Conservation (phyloP, 371 early-diverging fungal genomes). For the Syncephalastrum contaminatum region DNA sequence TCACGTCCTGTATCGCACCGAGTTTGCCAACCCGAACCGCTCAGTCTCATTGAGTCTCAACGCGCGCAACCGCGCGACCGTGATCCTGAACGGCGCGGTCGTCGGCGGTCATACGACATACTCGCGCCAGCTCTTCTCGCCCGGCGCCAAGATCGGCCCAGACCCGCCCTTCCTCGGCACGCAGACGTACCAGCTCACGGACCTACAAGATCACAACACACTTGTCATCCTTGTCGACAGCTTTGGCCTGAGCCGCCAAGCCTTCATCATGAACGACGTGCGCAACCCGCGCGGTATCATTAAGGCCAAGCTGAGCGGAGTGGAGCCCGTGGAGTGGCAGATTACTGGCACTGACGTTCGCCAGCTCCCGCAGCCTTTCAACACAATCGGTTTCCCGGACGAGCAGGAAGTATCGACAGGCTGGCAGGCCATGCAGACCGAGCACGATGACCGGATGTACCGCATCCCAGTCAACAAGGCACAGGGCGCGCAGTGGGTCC, state of each 20-base stretch:
- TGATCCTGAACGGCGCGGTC: constrained; percentile 65
- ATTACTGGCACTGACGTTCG: constrained; percentile 82
- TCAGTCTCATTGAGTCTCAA: constrained; percentile 55
- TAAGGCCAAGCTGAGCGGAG: constrained; percentile 53
- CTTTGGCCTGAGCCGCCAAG: constrained; percentile 74
- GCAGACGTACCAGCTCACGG: constrained; percentile 44
- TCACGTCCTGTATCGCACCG: constrained; percentile 62
- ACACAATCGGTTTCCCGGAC: constrained; percentile 76
- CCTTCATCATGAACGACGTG: constrained; percentile 75
- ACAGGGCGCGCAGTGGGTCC: constrained; percentile 39
- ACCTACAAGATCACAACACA: constrained; percentile 43
- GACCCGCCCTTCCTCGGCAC: constrained; percentile 62
- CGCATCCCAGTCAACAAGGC: constrained; percentile 17
- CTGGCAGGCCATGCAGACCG: constrained; percentile 16
- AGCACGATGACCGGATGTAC: constrained; percentile 9
- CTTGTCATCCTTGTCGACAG: constrained; percentile 74
- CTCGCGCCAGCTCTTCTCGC: constrained; percentile 55
- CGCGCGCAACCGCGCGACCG: constrained; percentile 68
- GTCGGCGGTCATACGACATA: constrained; percentile 82
- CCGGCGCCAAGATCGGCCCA: constrained; percentile 76
- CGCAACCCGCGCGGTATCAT: constrained; percentile 77
- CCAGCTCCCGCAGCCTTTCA: constrained; percentile 51
- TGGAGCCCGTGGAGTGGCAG: constrained; percentile 53
- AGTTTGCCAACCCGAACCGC: constrained; percentile 20
- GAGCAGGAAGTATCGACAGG: constrained; percentile 37